Percentiles rank a stretch among this genome's conserved stretches.
phyloP scores from a whole-genome alignment of 257 asterid genomes.

The Coffea eugenioides region DNA sequence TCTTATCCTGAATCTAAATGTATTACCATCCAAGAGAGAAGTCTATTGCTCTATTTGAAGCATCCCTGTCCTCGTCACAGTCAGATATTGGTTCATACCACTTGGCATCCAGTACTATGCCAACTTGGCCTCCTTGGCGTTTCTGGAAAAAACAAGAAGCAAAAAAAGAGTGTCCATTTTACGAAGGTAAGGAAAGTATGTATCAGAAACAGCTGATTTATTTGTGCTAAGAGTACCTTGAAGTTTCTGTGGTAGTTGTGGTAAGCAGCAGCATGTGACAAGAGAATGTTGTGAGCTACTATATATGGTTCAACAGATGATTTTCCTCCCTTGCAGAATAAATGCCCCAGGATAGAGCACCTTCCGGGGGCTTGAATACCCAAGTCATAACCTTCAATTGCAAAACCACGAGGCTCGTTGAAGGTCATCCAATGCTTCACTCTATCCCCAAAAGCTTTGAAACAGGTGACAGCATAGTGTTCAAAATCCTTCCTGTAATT shows the following conservation, averaged over 20 bases:
- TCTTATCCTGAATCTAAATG: background rate
- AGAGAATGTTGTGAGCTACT: slow-evolving; percentile 68
- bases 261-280: slow-evolving; percentile 80
- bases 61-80: slow-evolving; percentile 55
- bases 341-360: slow-evolving; percentile 71
- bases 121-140: slow-evolving; percentile 65
- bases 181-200: background rate
- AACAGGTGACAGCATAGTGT: slow-evolving; percentile 66
- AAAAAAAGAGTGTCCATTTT: background rate
- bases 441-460: slow-evolving; percentile 71
- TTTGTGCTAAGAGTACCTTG: slow-evolving; percentile 47
- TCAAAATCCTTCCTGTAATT: slow-evolving; percentile 65
- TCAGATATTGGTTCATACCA: slow-evolving; percentile 79
- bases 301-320: slow-evolving; percentile 72
- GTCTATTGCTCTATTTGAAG: slow-evolving; percentile 74
- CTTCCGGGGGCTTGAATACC: slow-evolving; percentile 94
- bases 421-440: slow-evolving; percentile 88
- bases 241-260: slow-evolving; percentile 49
- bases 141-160: slow-evolving; percentile 32
- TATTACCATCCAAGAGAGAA: slow-evolving; percentile 82
- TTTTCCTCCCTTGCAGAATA: slow-evolving; percentile 62
- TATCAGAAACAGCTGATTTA: background rate
- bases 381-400: slow-evolving; percentile 69
- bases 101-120: slow-evolving; percentile 63
- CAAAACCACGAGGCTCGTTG: slow-evolving; percentile 83